Evolutionary conservation across 2,329 filamentous ascomycete species (phyloP), one percentile per base, ranked within the genome.

Genomic region (Penicillium sp.): DNA sequence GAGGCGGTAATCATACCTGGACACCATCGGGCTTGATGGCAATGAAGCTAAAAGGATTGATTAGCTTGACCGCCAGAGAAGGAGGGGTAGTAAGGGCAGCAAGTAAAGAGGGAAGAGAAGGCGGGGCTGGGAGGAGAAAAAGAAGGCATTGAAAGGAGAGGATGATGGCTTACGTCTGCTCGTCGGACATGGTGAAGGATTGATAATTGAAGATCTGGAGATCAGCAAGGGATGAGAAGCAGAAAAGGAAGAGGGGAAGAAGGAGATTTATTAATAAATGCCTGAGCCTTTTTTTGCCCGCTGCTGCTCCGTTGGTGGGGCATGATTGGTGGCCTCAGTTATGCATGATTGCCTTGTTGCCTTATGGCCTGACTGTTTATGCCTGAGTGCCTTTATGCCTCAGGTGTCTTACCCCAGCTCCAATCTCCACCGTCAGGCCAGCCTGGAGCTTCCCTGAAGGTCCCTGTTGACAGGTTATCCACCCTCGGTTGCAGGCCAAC

Each of bases 1-100:
- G 31, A n/a, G 13, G n/a, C 50, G 19, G 13, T 37, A 19, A 53
- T 50, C 70, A 68, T 88, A 96, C 92, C 88, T 97, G 94, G 82
- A 97, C 94, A 79, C 94, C 94, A 83, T 97, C 94, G 71, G 93
- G 94, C 92, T 99, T 99, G 87, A 99, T 91, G 77, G 94, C 94
- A 86, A 97, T 97, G 90, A 97, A 97, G 84, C 93, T 97, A 73
- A 68, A 59, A 18, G 54, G 67, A 56, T 59, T 56, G 47, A 54
- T 77, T 67, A 76, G 70, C 64, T 66, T 66, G 48, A 60, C 51
- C 56, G 52, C 58, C 36, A 56, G 36, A 18, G 14, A 55, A 57
- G 52, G 59, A 61, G 59, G 62, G 63, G 57, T 54, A 55, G 24
- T 10, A 28, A 33, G 13, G 39, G 28, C 23, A 16, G 21, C 23